Percentiles rank a stretch among this genome's conserved stretches.
These are phyloP conservation scores for Fusarium euwallaceae DNA, from an alignment of 2,329 filamentous ascomycete species.

Conservation along the genomic window DNA sequence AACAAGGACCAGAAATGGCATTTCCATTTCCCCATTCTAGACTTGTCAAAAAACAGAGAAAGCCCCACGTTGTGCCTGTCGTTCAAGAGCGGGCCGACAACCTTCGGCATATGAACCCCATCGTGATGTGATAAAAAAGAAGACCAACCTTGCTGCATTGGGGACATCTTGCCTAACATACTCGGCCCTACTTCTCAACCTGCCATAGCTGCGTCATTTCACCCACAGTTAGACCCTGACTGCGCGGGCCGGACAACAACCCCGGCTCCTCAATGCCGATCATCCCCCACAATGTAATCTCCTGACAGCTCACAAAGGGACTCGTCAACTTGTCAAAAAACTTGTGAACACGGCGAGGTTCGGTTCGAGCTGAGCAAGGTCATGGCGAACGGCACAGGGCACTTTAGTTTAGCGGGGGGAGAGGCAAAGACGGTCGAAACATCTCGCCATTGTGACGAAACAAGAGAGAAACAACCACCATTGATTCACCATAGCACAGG, in stretches of 20 bases:
- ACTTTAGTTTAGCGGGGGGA: background rate
- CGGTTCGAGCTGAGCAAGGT: background rate
- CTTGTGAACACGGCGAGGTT: background rate
- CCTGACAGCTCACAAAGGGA: constrained; percentile 27
- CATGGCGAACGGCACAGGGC: constrained; percentile 11
- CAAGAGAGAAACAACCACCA: background rate
- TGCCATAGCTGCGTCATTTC: constrained; percentile 9
- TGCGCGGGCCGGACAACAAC: background rate
- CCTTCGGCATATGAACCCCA: constrained; percentile 8
- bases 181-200: constrained; percentile 4
- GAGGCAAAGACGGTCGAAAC: background rate
- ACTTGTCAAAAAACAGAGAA: background rate
- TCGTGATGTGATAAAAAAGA: background rate
- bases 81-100: constrained; percentile 3
- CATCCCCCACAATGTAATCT: constrained; percentile 37
- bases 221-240: background rate
- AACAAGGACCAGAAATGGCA: background rate
- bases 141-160: background rate
- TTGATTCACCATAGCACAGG: background rate
- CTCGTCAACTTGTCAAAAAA: background rate
- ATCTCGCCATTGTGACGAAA: constrained; percentile 4
- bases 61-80: background rate
- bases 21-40: constrained; percentile 11
- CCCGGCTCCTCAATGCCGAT: constrained; percentile 27
- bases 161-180: background rate